phyloP scores from a whole-genome alignment of 352 stramenopile species.

The Phytophthora nicotianae region DNA sequence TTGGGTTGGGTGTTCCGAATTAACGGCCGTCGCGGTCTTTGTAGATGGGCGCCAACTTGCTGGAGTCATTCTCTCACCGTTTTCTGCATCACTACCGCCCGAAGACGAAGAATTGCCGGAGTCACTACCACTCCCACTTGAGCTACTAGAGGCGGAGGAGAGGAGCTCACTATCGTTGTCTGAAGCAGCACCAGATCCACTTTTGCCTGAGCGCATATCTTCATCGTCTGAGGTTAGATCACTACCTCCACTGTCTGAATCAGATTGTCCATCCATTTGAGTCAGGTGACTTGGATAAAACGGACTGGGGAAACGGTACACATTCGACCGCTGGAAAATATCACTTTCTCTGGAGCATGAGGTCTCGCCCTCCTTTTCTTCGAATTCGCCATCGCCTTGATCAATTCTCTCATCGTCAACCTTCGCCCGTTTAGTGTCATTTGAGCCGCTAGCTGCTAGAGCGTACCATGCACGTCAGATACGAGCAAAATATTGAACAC shows the following conservation, averaged over 20 bases:
- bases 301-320: conserved; percentile 35
- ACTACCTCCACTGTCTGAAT: conserved; percentile 60
- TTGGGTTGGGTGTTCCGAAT: conserved; percentile 10
- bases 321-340: conserved; percentile 49
- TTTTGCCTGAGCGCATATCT: conserved; percentile 46
- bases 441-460: conserved; percentile 5
- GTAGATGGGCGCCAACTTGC: conserved; percentile 17
- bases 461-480: too few relatives aligned
- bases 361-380: conserved; percentile 15
- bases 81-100: conserved; percentile 39
- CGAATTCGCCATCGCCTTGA: conserved; percentile 55
- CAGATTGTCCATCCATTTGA: conserved; percentile 66
- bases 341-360: background rate
- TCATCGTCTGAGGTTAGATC: conserved; percentile 56
- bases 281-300: conserved; percentile 22
- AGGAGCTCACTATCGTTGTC: conserved; percentile 46
- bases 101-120: conserved; percentile 50
- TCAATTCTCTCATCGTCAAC: conserved; percentile 41
- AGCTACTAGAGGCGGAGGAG: conserved; percentile 54
- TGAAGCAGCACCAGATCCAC: conserved; percentile 40
- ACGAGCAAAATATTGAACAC: background rate
- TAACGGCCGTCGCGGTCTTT: background rate
- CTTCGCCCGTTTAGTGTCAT: conserved; percentile 34
- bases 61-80: conserved; percentile 15
- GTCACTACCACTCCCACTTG: conserved; percentile 62